Evolutionary conservation across 1,284 basidiomycete genomes (phyloP).

Genomic region (Leccinum glutinopallens): DNA sequence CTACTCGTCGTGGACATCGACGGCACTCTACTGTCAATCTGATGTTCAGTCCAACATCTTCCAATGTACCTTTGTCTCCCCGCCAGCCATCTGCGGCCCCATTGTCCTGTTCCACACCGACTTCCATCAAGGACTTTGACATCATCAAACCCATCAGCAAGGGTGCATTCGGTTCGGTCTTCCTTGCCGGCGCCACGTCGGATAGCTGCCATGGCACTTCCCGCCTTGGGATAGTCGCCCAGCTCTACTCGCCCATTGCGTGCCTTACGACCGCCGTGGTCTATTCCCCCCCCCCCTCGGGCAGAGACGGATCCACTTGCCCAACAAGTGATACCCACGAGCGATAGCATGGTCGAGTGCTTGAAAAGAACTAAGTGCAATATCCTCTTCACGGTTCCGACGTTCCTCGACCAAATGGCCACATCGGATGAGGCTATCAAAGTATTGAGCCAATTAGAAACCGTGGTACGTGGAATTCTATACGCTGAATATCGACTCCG

Average conservation of each 20-base stretch:
- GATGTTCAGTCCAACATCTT: slow-evolving; percentile 57
- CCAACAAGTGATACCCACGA: slow-evolving; percentile 25
- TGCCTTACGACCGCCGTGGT: slow-evolving; percentile 15
- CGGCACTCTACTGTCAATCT: slow-evolving; percentile 75
- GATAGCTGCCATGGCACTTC: slow-evolving; percentile 29
- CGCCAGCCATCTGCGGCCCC: slow-evolving; percentile 81
- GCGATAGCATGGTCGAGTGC: slow-evolving; percentile 19
- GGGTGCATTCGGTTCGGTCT: slow-evolving; percentile 98
- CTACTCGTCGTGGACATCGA: slow-evolving; percentile 59
- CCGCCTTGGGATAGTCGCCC: slow-evolving; percentile 26
- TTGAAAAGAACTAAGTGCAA: slow-evolving; percentile 10
- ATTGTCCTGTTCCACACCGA: slow-evolving; percentile 76
- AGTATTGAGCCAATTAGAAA: background rate
- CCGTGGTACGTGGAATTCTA: background rate
- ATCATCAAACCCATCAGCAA: slow-evolving; percentile 99
- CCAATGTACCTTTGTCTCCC: slow-evolving; percentile 79
- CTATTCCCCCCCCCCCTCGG: slow-evolving; percentile 22
- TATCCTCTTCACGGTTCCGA: background rate
- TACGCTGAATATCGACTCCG: too few relatives aligned
- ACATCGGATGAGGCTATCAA: background rate
- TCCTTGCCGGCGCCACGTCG: slow-evolving; percentile 63
- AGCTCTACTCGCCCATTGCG: slow-evolving; percentile 24
- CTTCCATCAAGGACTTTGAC: slow-evolving; percentile 98
- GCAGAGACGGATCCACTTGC: slow-evolving; percentile 13
- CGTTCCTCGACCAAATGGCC: background rate